Evolutionary conservation across 148 eudicot genomes (phyloP), one percentile per base, ranked within the genome.

Genomic region (Suaeda aralocaspica): DNA sequence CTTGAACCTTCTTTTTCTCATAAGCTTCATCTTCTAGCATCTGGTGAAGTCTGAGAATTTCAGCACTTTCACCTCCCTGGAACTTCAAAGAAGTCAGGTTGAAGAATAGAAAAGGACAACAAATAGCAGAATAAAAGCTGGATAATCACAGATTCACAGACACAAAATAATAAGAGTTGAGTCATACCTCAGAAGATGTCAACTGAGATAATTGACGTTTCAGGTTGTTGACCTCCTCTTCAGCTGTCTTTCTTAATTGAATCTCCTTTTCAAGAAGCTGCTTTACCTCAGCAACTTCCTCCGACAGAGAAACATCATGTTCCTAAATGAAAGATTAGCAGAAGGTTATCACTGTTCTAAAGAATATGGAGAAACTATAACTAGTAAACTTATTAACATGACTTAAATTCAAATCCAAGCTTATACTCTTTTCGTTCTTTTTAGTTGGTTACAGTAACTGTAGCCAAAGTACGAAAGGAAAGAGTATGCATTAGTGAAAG

Each of bases 1-100:
- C 92, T 80, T 93, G 86, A 69, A 90, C 86, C 74, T 76, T 90
- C 76, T 81, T 89, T 58, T 85, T 93, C 75, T 90, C 85, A 59
- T 53, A 81, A 66, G 77, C 77, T 79, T 93, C 98, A 64, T 90
- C 96, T 74, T 93, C 92, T 52, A 93, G 82, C 75, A 84, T 58
- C 78, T 80, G 80, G 66, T 80, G 86, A 67, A 90, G 89, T 75
- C 78, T 75, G 65, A 79, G 29, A 68, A 84, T 72, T 79, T 88
- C 89, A 62, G 83, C 48, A 78, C 72, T 78, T 77, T 85, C 98
- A 73, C 94, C 95, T 78, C 78, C 85, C 94, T 87, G 76, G 58
- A 80, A 76, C 51, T 77, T 75, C 67, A 81, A 25, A 71, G 64
- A 30, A 63, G 67, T 74, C 61, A 21, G 66, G 45, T 56, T 65